These are phyloP conservation scores for Capsella bursapastoris DNA, from an alignment of 345 rosid genomes.

Conservation along the genomic window DNA sequence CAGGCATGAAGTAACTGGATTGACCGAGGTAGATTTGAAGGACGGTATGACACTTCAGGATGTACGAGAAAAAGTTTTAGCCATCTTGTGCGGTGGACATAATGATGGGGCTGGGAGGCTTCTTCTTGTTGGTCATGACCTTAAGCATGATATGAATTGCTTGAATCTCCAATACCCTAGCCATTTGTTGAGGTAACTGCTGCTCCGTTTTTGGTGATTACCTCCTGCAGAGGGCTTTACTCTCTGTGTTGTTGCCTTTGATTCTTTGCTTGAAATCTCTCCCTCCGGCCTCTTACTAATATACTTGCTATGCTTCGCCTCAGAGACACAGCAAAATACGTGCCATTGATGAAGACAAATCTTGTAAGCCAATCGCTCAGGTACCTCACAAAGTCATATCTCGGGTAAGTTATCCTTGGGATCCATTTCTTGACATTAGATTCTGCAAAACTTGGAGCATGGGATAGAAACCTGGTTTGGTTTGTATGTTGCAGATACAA, in stretches of 20 bases:
- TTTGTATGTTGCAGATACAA: constrained; percentile 53
- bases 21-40: constrained; percentile 67
- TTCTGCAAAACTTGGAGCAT: constrained; percentile 1
- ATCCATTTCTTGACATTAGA: neutral
- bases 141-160: constrained; percentile 67
- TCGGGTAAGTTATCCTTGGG: constrained; percentile 57
- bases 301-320: constrained; percentile 18
- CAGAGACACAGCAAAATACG: constrained; percentile 82
- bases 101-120: constrained; percentile 61
- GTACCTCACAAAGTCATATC: constrained; percentile 65
- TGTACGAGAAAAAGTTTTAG: constrained; percentile 51
- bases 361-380: constrained; percentile 77
- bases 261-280: constrained; percentile 8
- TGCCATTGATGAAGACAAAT: constrained; percentile 77
- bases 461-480: neutral
- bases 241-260: neutral
- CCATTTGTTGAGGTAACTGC: constrained; percentile 63
- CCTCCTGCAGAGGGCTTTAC: neutral
- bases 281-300: constrained; percentile 9
- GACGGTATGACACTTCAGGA: constrained; percentile 61
- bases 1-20: constrained; percentile 71
- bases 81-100: constrained; percentile 61
- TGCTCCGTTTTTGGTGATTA: neutral
- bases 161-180: constrained; percentile 65
- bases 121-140: constrained; percentile 77